A percentile compares a stretch with the other conserved stretches of the same genome.
phyloP scores from a whole-genome alignment of 2,329 filamentous ascomycete genomes.

The Camillea tinctor region DNA sequence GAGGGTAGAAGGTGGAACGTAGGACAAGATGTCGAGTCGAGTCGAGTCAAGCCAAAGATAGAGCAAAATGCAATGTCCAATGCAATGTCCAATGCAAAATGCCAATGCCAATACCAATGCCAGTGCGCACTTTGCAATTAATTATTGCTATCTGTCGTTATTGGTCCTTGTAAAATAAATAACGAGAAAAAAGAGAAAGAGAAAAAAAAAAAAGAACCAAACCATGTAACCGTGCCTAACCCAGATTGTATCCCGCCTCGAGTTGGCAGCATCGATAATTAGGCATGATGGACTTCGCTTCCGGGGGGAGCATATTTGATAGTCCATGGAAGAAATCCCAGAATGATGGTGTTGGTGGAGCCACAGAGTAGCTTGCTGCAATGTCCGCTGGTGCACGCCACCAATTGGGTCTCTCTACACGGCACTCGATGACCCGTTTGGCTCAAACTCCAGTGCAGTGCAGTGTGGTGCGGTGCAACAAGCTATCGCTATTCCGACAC shows the following conservation, averaged over 20 bases:
- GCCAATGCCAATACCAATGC: slow-evolving; percentile 9
- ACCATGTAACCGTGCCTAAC: slow-evolving; percentile 27
- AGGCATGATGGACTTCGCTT: slow-evolving; percentile 21
- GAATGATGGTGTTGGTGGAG: slow-evolving; percentile 3
- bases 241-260: slow-evolving; percentile 17
- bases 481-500: slow-evolving; percentile 1
- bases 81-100: slow-evolving; percentile 13
- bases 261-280: slow-evolving; percentile 22
- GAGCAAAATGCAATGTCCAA: neutral
- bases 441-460: neutral
- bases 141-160: slow-evolving; percentile 24
- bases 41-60: too few species aligned
- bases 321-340: neutral
- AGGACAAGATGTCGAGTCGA: neutral
- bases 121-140: slow-evolving; percentile 18
- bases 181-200: too few species aligned
- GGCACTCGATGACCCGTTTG: slow-evolving; percentile 5
- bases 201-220: slow-evolving; percentile 2
- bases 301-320: slow-evolving; percentile 10
- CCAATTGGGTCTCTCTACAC: slow-evolving; percentile 1
- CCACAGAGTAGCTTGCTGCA: neutral
- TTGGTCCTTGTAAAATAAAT: slow-evolving; percentile 21
- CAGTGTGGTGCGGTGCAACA: neutral
- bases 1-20: neutral
- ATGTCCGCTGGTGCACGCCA: slow-evolving; percentile 1